A percentile compares a stretch with the other conserved stretches of the same genome.
Evolutionary conservation across 768 basidiomycete species (phyloP).

Genomic region (Coprinopsis cinerea): DNA sequence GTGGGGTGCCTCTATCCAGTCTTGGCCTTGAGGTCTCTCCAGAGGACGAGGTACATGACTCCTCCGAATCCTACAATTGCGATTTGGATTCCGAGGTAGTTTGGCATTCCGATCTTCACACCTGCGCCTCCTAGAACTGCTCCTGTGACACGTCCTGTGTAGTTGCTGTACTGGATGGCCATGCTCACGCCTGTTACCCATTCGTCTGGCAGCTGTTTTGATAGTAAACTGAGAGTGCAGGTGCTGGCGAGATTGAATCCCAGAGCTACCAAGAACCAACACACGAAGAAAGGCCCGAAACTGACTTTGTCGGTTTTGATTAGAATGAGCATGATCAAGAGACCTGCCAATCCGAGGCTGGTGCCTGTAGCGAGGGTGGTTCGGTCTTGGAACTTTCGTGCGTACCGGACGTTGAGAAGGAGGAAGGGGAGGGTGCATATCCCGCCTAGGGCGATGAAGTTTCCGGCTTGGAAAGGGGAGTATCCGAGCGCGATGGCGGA

Average conservation of each 20-base stretch:
- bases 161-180: slow-evolving; percentile 66
- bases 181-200: slow-evolving; percentile 57
- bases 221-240: slow-evolving; percentile 58
- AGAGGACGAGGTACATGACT: slow-evolving; percentile 47
- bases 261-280: slow-evolving; percentile 58
- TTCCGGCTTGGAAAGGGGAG: slow-evolving; percentile 59
- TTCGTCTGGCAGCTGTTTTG: slow-evolving; percentile 58
- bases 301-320: slow-evolving; percentile 33
- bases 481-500: slow-evolving; percentile 43
- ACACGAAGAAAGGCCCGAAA: slow-evolving; percentile 42
- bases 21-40: slow-evolving; percentile 62
- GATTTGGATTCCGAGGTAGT: slow-evolving; percentile 55
- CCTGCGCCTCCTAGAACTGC: slow-evolving; percentile 68
- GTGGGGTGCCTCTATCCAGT: too few relatives aligned
- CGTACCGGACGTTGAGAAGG: slow-evolving; percentile 50
- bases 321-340: slow-evolving; percentile 45
- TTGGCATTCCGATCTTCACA: slow-evolving; percentile 51
- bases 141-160: slow-evolving; percentile 56
- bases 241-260: slow-evolving; percentile 74
- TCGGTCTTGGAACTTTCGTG: slow-evolving; percentile 56
- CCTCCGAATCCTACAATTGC: slow-evolving; percentile 54
- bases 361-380: slow-evolving; percentile 49
- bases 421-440: slow-evolving; percentile 61
- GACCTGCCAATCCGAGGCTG: slow-evolving; percentile 43
- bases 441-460: slow-evolving; percentile 67